Percentiles rank a stretch among this genome's conserved stretches.
Conservation (phyloP, 169 alveolate genomes). For the Eimeria zaria region DNA sequence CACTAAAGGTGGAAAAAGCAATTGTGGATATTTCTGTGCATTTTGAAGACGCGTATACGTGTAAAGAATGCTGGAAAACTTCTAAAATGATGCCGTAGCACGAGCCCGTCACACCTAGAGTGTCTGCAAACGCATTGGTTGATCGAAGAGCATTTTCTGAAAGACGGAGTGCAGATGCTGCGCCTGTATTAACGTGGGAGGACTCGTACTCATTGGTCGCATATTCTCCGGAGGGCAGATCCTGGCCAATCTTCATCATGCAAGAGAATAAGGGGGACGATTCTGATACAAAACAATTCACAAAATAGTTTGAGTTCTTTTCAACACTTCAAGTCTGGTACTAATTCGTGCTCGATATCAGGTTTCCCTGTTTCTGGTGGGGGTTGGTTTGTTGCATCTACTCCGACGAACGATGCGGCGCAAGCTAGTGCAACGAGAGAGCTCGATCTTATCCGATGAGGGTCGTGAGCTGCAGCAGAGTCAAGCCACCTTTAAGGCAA, state of each 20-base stretch:
- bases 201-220: not conserved
- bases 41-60: too few species aligned
- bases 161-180: not conserved
- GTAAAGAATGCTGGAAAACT: too few species aligned
- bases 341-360: too few species aligned
- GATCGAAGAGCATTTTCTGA: too few species aligned
- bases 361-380: too few species aligned
- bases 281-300: too few species aligned
- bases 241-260: not conserved
- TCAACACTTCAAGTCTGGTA: too few species aligned
- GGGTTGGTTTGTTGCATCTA: too few species aligned
- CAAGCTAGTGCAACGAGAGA: not conserved
- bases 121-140: not conserved
- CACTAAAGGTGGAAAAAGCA: too few species aligned
- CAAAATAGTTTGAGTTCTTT: not conserved
- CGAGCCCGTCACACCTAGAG: not conserved
- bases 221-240: not conserved
- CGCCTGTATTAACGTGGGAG: too few species aligned
- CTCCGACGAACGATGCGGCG: too few species aligned
- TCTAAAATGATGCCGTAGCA: not conserved
- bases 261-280: not conserved
- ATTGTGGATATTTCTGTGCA: too few species aligned
- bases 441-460: not conserved
- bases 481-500: not conserved
- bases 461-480: not conserved